phyloP scores from a whole-genome alignment of 1,284 basidiomycete species.

The Ceratobasidium sp. region DNA sequence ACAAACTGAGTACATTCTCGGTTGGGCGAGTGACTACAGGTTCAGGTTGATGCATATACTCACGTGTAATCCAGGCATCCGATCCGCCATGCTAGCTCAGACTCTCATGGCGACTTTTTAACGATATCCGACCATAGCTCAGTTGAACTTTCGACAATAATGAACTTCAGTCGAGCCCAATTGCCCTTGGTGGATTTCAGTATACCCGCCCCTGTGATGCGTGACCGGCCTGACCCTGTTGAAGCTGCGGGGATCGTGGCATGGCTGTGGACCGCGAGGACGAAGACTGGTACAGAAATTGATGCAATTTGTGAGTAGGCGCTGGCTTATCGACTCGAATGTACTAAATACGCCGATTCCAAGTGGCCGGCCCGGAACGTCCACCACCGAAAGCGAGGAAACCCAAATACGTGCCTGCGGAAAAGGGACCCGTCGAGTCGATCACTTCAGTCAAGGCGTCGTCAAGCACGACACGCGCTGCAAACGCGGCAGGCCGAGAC shows the following conservation, averaged over 20 bases:
- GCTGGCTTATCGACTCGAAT: not conserved
- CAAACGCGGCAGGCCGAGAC: conserved; percentile 48
- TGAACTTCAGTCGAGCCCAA: conserved; percentile 39
- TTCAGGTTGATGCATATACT: conserved; percentile 12
- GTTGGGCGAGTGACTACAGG: conserved; percentile 51
- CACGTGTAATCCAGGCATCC: conserved; percentile 22
- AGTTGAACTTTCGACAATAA: conserved; percentile 7
- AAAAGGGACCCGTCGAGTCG: not conserved
- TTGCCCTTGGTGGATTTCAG: conserved; percentile 43
- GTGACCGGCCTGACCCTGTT: conserved; percentile 19
- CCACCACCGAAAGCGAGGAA: conserved; percentile 37
- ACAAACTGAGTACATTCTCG: conserved; percentile 64
- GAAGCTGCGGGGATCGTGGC: conserved; percentile 24
- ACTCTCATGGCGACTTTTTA: conserved; percentile 9
- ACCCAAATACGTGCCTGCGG: conserved; percentile 37
- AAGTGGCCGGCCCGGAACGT: conserved; percentile 47
- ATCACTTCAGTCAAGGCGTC: conserved; percentile 13
- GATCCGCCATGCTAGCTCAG: conserved; percentile 18
- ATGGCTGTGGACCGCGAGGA: conserved; percentile 46
- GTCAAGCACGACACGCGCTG: conserved; percentile 17
- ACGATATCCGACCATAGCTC: conserved; percentile 18
- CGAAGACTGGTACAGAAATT: conserved; percentile 42
- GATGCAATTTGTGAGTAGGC: conserved; percentile 43
- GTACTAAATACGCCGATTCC: not conserved
- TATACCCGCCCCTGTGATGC: conserved; percentile 9